Conservation (phyloP, 805 yeast genomes). For the Crinitomyces ghanaensis region DNA sequence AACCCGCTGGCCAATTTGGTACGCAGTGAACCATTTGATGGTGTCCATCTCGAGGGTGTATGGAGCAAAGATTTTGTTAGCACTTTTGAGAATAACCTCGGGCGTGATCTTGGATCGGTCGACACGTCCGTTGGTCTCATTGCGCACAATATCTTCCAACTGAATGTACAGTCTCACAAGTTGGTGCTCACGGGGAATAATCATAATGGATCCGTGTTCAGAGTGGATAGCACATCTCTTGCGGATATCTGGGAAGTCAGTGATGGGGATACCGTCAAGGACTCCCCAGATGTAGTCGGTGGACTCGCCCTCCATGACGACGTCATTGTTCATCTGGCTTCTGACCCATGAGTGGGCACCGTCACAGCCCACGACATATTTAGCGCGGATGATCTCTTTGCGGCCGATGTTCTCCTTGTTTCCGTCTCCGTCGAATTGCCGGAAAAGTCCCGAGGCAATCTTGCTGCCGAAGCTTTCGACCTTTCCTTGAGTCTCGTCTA, state of each 20-base stretch:
- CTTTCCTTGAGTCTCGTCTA: slow-evolving; percentile 10
- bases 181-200: slow-evolving; percentile 27
- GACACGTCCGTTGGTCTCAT: slow-evolving; percentile 12
- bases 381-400: slow-evolving; percentile 20
- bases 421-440: slow-evolving; percentile 19
- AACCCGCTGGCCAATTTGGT: slow-evolving; percentile 29
- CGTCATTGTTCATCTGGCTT: slow-evolving; percentile 22
- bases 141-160: slow-evolving; percentile 19
- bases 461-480: slow-evolving; percentile 12
- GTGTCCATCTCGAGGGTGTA: slow-evolving; percentile 19
- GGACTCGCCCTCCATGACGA: slow-evolving; percentile 27
- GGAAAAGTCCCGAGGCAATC: slow-evolving; percentile 22
- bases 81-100: slow-evolving; percentile 21
- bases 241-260: slow-evolving; percentile 29
- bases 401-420: slow-evolving; percentile 1
- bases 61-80: slow-evolving; percentile 18
- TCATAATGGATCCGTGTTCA: slow-evolving; percentile 25
- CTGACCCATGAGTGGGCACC: slow-evolving; percentile 29
- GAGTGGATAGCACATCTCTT: slow-evolving; percentile 27
- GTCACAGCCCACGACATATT: slow-evolving; percentile 26
- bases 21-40: slow-evolving; percentile 25
- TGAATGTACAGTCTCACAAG: slow-evolving; percentile 26
- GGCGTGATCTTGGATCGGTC: slow-evolving; percentile 27
- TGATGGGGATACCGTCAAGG: slow-evolving; percentile 25
- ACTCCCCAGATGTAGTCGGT: slow-evolving; percentile 30